Conservation (phyloP, 2,329 filamentous ascomycete genomes). For the Ilyonectria mors-panacis region DNA sequence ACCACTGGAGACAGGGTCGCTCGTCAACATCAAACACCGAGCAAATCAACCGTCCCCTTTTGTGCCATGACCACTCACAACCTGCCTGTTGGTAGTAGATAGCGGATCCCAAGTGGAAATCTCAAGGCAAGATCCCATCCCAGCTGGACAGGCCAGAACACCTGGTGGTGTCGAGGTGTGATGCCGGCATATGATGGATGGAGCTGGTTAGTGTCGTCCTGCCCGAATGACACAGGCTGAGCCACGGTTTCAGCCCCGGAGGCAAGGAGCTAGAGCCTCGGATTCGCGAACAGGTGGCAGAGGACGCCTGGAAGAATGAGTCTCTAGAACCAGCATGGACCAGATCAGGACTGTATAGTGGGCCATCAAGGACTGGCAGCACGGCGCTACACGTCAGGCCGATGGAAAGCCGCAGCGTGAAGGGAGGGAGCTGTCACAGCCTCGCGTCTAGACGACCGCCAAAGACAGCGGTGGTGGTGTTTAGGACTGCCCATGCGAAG, state of each 20-base stretch:
- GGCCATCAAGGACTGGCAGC: slow-evolving; percentile 34
- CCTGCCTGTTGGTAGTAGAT: slow-evolving; percentile 31
- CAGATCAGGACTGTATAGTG: slow-evolving; percentile 36
- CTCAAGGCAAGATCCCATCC: slow-evolving; percentile 29
- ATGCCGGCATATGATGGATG: slow-evolving; percentile 17
- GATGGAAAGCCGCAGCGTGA: slow-evolving; percentile 25
- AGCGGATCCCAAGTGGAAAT: slow-evolving; percentile 36
- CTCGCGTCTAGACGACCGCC: slow-evolving; percentile 4
- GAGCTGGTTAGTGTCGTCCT: slow-evolving; percentile 36
- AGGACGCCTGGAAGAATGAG: slow-evolving; percentile 26
- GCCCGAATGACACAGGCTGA: slow-evolving; percentile 42
- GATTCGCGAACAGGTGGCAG: slow-evolving; percentile 24
- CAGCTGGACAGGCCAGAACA: slow-evolving; percentile 19
- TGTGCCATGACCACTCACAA: slow-evolving; percentile 25
- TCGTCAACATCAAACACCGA: slow-evolving; percentile 45
- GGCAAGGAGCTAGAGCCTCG: slow-evolving; percentile 8
- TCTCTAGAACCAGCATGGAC: slow-evolving; percentile 13
- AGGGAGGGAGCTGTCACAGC: slow-evolving; percentile 5
- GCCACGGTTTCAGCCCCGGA: slow-evolving; percentile 46
- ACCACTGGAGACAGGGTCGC: slow-evolving; percentile 23
- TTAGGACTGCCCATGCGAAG: slow-evolving; percentile 11
- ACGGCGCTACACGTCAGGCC: slow-evolving; percentile 39
- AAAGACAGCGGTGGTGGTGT: slow-evolving; percentile 2
- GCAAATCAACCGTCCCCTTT: slow-evolving; percentile 30
- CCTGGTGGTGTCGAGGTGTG: slow-evolving; percentile 12